Evolutionary conservation across 352 stramenopile genomes (phyloP), one percentile per base, ranked within the genome.

Genomic region (Albugo candida): DNA sequence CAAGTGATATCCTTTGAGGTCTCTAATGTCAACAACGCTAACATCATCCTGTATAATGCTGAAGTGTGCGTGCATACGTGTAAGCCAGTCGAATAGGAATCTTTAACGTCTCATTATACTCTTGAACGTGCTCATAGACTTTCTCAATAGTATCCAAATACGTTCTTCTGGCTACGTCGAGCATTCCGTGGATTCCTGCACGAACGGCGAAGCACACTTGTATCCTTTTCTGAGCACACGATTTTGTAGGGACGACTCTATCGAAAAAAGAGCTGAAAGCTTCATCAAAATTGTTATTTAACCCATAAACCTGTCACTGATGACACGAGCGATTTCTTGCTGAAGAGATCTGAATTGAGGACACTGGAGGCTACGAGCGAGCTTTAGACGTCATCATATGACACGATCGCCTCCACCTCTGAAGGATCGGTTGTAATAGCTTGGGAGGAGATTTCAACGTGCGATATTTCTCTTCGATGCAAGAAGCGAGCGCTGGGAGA

Each of bases 101-200:
- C 0, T 63, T 59, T 13, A 82, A 49, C 11, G 64, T 71, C 45
- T 84, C 72, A 41, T 87, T 84, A 59, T 86, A 87, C 39, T 52
- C 52, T 53, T 83, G 70, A 10, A 76, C 63, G 13, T 86, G 47
- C 45, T 86, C 64, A 36, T 92, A 67, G 38, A 92, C 87, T 21
- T 74, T 77, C 42, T 89, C 72, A 34, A 87, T 85, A 1, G 72
- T 83, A 51, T 86, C 71, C 14, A 92, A 56, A 24, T 89, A 89
- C 5, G 74, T 81, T 53, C 74, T 56, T 42, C 79, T 58, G 21
- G 76, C 77, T 11, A 92, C 72, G 47, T 92, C 79, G 10, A 92
- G 69, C 74, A 88, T 87, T 2, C 74, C 76, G 35, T 92, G 76
- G 20, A 92, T 81, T 11, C 79, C 79, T 17, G 73, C 67, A 48